These are phyloP conservation scores for Kwoniella europaea DNA, from an alignment of 768 basidiomycete genomes.

Conservation along the genomic window DNA sequence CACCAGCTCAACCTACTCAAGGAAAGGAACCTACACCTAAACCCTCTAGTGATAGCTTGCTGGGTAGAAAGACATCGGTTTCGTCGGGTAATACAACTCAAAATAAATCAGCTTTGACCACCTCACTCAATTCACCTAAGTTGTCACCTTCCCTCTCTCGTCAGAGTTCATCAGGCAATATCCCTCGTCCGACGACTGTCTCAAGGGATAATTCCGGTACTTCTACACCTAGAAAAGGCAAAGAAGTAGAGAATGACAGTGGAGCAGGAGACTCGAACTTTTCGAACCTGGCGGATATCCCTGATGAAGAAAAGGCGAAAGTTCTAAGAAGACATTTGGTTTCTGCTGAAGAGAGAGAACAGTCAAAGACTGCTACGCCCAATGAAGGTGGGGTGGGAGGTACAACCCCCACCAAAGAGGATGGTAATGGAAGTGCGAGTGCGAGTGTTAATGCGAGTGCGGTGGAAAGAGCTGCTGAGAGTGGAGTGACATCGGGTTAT, in stretches of 20 bases:
- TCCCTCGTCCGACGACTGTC: constrained; percentile 4
- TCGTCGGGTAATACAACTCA: neutral
- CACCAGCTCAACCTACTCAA: constrained; percentile 2
- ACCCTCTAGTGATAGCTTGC: constrained; percentile 19
- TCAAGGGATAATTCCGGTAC: constrained; percentile 16
- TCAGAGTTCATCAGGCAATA: neutral
- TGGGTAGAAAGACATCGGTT: constrained; percentile 16
- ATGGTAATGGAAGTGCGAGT: neutral
- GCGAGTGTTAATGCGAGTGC: constrained; percentile 20
- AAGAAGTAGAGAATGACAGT: constrained; percentile 1
- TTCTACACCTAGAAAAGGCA: constrained; percentile 24
- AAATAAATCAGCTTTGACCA: constrained; percentile 22
- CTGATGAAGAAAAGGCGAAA: constrained; percentile 81
- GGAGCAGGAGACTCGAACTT: constrained; percentile 37
- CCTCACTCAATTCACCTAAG: constrained; percentile 22
- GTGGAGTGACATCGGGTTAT: constrained; percentile 14
- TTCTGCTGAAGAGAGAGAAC: constrained; percentile 68
- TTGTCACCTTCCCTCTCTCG: constrained; percentile 2
- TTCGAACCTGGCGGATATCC: constrained; percentile 59
- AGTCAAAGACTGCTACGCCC: constrained; percentile 50
- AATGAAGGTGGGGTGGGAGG: constrained; percentile 36
- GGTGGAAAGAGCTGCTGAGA: constrained; percentile 8
- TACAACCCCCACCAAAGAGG: neutral
- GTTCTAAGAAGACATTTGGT: constrained; percentile 82
- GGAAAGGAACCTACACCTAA: constrained; percentile 7